Base-by-base conservation (phyloP, 2,329 filamentous ascomycete species). In the Amphichorda felina region DNA sequence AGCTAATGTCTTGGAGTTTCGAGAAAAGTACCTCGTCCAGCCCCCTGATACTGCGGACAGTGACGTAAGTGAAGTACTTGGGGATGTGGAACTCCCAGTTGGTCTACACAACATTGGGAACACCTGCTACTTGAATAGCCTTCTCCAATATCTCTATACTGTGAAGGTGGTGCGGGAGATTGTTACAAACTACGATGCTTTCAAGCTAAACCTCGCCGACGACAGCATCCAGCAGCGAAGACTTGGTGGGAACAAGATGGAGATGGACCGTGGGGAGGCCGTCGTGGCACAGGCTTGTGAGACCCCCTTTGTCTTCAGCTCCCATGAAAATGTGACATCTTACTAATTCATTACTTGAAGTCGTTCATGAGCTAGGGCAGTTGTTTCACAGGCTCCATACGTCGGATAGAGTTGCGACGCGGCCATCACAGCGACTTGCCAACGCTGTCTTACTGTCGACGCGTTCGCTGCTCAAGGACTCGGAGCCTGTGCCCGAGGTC, bases 91-190 rank as follows among this genome's bases (percentile, higher is more conserved):
- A 21, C 77, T 84, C 55, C 91, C 91, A 0, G 83, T 94, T 16
- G 91, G 91, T 0, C 69, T 96, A 5, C 73, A 79, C 43, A 98
- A 96, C 47, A 94, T 96, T 38, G 88, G 91, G 40, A 98, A 98
- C 50, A 98, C 93, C 0, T 98, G 91, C 55, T 98, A 98, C 50
- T 69, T 98, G 37, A 98, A 98, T 63, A 96, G 89, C 58, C 72
- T 98, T 33, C 67, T 98, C 8, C 91, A 98, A 49, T 96, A 94
- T 52, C 82, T 95, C 45, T 95, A 94, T 54, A 93, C 88, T 0
- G 75, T 96, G 37, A 80, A 78, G 41, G 78, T 84, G 2, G 67
- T 96, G 21, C 75, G 89, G 34, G 72, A 91, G 5, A 72, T 95
- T 43, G 78, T 95, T 3, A 65, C 93, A 39, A 67, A 85, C 34